Base-by-base conservation (phyloP, 495 filamentous ascomycete species). In the Aspergillus affinis region DNA sequence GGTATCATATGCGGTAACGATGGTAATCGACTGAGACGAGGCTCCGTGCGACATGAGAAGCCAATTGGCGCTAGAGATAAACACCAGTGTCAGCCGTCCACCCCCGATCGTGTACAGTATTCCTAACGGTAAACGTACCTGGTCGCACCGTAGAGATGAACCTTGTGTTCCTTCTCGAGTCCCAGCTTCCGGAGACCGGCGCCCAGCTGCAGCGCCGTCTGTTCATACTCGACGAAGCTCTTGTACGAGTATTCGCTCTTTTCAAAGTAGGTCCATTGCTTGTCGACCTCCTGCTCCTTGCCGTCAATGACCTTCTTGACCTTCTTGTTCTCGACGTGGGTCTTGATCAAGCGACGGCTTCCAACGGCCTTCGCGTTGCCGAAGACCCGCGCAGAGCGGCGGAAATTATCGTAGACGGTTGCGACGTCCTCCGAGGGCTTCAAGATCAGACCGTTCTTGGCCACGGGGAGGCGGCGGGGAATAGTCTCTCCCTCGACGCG, bases 1-100 rank as follows among this genome's bases (percentile, higher is more conserved):
- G 9, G 93, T 97, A 75, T 98, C 94, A 72, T 99, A 99, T 4
- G 95, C 93, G 27, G 95, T 99, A 44, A 98, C 94, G 61, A 98
- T 93, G 51, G 92, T 84, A 71, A 98, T 83, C 9, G 92, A 93
- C 77, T 99, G 95, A n/a, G 94, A 95, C 47, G 87, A 81, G 67
- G 88, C 87, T 51, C 81, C 84, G 72, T 87, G 91, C 20, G 90
- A 87, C 73, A 86, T 87, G 59, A 86, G 83, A 60, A 95, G 76
- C 91, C 91, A 95, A 74, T 91, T 79, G 63, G 86, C 80, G 74
- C 90, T 84, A 59, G 27, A 9, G 27, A 45, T 45, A 59, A 45
- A 36, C 46, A 18, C 29, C 51, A 59, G 61, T 61, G 47, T 52
- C 46, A 23, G 10, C 20, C 10, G 19, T 29, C 50, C 2, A n/a